phyloP scores from a whole-genome alignment of 1,284 basidiomycete species.

The Apiotrichum sp. region DNA sequence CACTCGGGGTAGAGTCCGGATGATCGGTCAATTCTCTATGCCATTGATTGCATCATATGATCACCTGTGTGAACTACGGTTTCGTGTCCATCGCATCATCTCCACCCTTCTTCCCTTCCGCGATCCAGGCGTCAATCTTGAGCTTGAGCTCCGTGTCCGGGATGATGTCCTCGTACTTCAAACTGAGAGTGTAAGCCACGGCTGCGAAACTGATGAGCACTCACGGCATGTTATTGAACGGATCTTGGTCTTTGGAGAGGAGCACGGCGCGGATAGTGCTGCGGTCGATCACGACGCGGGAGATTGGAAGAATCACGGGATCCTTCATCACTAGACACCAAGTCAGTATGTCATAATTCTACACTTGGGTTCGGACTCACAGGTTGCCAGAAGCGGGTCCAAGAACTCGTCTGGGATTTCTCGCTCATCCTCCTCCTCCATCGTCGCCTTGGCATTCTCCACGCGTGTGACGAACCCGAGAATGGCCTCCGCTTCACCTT shows the following conservation, averaged over 20 bases:
- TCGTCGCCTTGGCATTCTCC: slow-evolving; percentile 68
- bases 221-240: slow-evolving; percentile 74
- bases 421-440: slow-evolving; percentile 82
- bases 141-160: slow-evolving; percentile 62
- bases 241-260: slow-evolving; percentile 82
- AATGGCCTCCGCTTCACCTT: slow-evolving; percentile 70
- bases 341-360: not conserved
- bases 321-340: slow-evolving; percentile 82
- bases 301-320: slow-evolving; percentile 85
- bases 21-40: no score
- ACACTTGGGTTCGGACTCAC: slow-evolving; percentile 11
- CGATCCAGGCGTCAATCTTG: slow-evolving; percentile 58
- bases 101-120: slow-evolving; percentile 47
- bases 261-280: slow-evolving; percentile 94
- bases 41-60: no score
- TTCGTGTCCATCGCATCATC: slow-evolving; percentile 37
- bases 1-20: no score
- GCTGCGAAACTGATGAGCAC: slow-evolving; percentile 6
- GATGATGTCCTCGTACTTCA: slow-evolving; percentile 71
- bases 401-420: slow-evolving; percentile 94
- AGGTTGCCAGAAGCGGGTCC: slow-evolving; percentile 45
- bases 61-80: not conserved
- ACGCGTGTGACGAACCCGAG: slow-evolving; percentile 70
- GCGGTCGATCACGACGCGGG: slow-evolving; percentile 72
- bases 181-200: slow-evolving; percentile 23